These are phyloP conservation scores for Trifolium repens DNA, from an alignment of 306 rosid genomes.

Conservation along the genomic window DNA sequence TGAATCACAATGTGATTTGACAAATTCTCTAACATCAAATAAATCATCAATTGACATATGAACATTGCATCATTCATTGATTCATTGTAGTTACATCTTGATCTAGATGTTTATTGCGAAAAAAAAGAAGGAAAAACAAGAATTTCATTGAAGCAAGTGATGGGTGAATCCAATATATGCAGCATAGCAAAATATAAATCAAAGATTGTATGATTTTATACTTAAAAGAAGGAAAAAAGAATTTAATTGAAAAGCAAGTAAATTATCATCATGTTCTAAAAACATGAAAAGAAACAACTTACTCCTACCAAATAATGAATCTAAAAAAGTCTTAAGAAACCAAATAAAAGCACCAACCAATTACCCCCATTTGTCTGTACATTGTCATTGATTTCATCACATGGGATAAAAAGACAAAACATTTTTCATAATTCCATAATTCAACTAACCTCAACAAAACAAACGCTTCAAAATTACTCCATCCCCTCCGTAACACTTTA, in stretches of 20 bases:
- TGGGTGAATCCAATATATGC: constrained; percentile 19
- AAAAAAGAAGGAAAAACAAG: not conserved
- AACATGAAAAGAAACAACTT: constrained; percentile 48
- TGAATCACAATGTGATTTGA: no score
- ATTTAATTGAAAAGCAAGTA: constrained; percentile 35
- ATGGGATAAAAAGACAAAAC: constrained; percentile 40
- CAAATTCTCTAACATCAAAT: no score
- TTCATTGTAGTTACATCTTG: not conserved
- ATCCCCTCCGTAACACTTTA: no score
- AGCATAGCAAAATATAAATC: constrained; percentile 24
- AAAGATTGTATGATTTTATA: constrained; percentile 16
- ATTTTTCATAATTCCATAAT: constrained; percentile 39
- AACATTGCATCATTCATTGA: not conserved
- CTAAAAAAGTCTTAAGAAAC: constrained; percentile 37
- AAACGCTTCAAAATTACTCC: constrained; percentile 36
- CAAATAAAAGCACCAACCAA: constrained; percentile 15
- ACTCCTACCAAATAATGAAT: constrained; percentile 50
- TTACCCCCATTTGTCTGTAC: constrained; percentile 55
- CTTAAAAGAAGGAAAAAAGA: constrained; percentile 7
- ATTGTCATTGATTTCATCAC: constrained; percentile 50
- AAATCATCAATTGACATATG: no score
- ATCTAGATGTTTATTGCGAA: not conserved
- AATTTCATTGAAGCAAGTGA: constrained; percentile 21
- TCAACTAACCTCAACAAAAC: constrained; percentile 18
- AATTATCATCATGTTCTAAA: constrained; percentile 29